Percentiles rank a stretch among this genome's conserved stretches.
These are phyloP conservation scores for Russula sp. DNA, from an alignment of 768 basidiomycete genomes.

Conservation along the genomic window DNA sequence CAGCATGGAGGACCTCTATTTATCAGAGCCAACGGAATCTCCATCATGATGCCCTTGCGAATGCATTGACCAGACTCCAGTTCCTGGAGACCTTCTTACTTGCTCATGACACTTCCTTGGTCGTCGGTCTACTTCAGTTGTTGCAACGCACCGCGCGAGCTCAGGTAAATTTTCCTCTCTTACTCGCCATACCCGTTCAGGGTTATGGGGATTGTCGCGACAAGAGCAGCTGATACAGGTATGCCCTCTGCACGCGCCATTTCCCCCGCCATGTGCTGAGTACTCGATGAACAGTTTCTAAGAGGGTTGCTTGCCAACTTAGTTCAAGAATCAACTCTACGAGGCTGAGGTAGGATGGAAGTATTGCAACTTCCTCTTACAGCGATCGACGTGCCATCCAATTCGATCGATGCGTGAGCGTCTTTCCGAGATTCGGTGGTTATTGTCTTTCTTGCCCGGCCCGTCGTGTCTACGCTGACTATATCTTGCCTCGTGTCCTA, in stretches of 20 bases:
- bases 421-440: neutral
- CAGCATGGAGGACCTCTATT: neutral
- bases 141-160: neutral
- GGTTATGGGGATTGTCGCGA: neutral
- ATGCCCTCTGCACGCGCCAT: neutral
- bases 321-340: neutral
- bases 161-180: neutral
- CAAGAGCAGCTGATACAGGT: neutral
- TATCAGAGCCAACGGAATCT: neutral
- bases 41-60: neutral
- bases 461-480: neutral
- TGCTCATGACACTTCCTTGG: neutral
- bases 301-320: neutral
- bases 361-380: neutral
- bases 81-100: neutral
- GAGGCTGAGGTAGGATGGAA: neutral
- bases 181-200: neutral
- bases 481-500: neutral
- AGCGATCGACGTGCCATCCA: neutral
- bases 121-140: neutral
- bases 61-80: neutral
- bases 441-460: conserved; percentile 2
- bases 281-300: neutral
- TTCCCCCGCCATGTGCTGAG: neutral
- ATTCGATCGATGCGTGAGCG: conserved; percentile 1